phyloP scores from a whole-genome alignment of 139 green algal species.

The Chlorella sp. region DNA sequence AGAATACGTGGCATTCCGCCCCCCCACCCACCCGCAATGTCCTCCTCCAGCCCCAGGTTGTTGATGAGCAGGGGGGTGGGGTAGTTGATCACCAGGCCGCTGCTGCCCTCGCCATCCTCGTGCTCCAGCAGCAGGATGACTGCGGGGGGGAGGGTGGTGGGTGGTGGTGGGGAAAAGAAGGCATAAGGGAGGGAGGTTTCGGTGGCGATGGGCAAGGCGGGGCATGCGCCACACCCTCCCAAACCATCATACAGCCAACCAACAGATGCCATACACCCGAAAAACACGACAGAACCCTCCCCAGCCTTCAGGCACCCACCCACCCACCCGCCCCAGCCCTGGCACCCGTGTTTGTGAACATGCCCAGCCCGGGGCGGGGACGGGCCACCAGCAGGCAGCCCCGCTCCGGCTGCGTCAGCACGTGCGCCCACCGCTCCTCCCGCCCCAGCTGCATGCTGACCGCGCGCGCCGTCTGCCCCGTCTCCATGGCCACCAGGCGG shows the following conservation, averaged over 20 bases:
- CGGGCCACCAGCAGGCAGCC: slow-evolving; percentile 55
- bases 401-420: slow-evolving; percentile 43
- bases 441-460: slow-evolving; percentile 10
- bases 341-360: slow-evolving; percentile 42
- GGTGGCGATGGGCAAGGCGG: neutral
- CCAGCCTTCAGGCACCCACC: neutral
- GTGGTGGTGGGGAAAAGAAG: neutral
- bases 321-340: too few relatives aligned
- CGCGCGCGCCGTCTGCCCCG: neutral
- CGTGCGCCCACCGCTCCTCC: slow-evolving; percentile 47
- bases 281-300: too few relatives aligned
- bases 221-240: neutral
- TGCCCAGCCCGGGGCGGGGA: slow-evolving; percentile 31
- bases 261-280: too few relatives aligned
- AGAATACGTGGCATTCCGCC: too few relatives aligned
- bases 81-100: slow-evolving; percentile 46
- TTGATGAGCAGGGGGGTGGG: slow-evolving; percentile 40
- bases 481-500: slow-evolving; percentile 43
- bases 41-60: slow-evolving; percentile 43
- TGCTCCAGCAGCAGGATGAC: slow-evolving; percentile 31
- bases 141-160: neutral
- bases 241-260: neutral
- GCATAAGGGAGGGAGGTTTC: neutral
- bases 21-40: slow-evolving; percentile 19
- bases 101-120: slow-evolving; percentile 30